A percentile compares a stretch with the other conserved stretches of the same genome.
Conservation (phyloP, 2,329 filamentous ascomycete species). For the Monilinia aucupariae region DNA sequence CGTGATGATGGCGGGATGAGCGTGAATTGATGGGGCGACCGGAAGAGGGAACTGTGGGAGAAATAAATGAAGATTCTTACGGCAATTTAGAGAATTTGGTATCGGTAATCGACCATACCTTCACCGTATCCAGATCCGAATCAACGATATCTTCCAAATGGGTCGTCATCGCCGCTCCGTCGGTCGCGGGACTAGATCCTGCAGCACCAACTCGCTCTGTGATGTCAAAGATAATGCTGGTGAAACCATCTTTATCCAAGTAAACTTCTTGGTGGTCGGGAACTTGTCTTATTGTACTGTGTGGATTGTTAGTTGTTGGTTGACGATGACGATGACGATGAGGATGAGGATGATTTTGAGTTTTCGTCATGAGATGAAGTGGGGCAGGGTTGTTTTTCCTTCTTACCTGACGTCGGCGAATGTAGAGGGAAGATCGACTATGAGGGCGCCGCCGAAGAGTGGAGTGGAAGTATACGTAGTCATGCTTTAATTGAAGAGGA, state of each 20-base stretch:
- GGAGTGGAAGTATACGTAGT: constrained; percentile 38
- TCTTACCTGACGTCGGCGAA: constrained; percentile 70
- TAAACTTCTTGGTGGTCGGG: constrained; percentile 90
- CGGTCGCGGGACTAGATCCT: constrained; percentile 51
- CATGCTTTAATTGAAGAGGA: not conserved
- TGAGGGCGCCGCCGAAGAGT: constrained; percentile 69
- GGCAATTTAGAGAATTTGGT: constrained; percentile 52
- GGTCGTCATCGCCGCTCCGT: constrained; percentile 64
- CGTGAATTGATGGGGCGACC: not conserved
- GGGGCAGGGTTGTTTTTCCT: constrained; percentile 2
- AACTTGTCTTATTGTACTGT: constrained; percentile 67
- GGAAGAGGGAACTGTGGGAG: constrained; percentile 4
- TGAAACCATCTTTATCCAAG: constrained; percentile 77
- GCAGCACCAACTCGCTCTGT: constrained; percentile 67
- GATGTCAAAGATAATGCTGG: constrained; percentile 85
- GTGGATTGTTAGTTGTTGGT: constrained; percentile 20
- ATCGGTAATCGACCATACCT: constrained; percentile 61
- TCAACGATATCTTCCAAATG: constrained; percentile 66
- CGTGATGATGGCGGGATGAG: not conserved
- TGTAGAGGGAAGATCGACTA: constrained; percentile 59
- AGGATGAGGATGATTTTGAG: constrained; percentile 13
- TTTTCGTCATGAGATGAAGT: constrained; percentile 2
- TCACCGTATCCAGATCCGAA: constrained; percentile 56
- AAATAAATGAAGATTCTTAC: constrained; percentile 21
- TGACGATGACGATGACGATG: too few relatives aligned